Conservation (phyloP, 1,284 basidiomycete genomes). For the Phylloporus gajari region DNA sequence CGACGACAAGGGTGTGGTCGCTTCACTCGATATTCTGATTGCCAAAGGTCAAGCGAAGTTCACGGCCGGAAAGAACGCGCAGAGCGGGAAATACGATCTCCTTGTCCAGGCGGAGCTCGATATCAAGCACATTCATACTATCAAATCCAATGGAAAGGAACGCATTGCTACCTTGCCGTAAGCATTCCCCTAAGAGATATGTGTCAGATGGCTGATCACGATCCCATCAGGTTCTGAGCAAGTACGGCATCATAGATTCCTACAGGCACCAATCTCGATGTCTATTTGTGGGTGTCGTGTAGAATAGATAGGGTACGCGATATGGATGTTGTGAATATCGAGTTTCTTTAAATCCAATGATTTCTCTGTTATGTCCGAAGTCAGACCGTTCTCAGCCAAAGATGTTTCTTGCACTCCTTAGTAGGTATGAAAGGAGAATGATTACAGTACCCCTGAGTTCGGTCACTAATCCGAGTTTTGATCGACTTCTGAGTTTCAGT, state of each 20-base stretch:
- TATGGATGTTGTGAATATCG: neutral
- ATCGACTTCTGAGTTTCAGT: too few species aligned
- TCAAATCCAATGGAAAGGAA: neutral
- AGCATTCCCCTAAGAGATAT: neutral
- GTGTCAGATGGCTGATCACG: neutral
- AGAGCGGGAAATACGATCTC: neutral
- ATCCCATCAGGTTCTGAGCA: neutral
- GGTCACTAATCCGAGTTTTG: too few species aligned
- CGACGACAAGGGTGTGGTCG: neutral
- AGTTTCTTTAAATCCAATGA: neutral
- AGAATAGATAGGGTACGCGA: neutral
- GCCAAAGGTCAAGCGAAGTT: neutral
- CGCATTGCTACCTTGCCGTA: slow-evolving; percentile 1
- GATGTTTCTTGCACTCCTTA: too few species aligned
- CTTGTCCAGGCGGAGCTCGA: neutral
- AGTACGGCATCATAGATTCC: neutral
- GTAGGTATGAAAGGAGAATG: too few species aligned
- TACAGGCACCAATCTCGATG: neutral
- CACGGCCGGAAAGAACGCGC: neutral
- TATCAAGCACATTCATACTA: neutral
- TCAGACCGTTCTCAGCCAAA: too few species aligned
- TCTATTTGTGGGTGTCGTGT: neutral
- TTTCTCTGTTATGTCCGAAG: too few species aligned
- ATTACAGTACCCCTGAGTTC: too few species aligned
- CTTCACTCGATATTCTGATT: neutral